phyloP scores from a whole-genome alignment of 2,329 filamentous ascomycete genomes.

The Diaporthe citrichinensis region DNA sequence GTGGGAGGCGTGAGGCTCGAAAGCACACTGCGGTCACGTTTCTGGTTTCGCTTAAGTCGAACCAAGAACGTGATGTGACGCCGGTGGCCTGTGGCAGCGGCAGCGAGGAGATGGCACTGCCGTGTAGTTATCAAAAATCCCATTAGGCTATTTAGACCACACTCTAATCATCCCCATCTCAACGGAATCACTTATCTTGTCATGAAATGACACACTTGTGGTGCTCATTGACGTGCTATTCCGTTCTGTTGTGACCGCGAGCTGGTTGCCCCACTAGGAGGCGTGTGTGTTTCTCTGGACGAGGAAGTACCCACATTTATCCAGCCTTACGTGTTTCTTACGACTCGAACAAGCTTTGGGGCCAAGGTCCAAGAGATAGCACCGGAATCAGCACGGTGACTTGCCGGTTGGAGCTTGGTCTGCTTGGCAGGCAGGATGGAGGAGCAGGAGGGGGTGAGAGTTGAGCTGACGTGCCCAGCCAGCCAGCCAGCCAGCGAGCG shows the following conservation, averaged over 20 bases:
- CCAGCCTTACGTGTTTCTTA: slow-evolving; percentile 15
- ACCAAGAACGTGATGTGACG: neutral
- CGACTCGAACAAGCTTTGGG: slow-evolving; percentile 19
- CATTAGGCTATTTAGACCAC: too few relatives aligned
- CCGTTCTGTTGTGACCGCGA: neutral
- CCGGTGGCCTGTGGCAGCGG: neutral
- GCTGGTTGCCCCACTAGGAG: neutral
- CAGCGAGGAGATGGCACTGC: neutral
- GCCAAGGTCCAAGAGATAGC: slow-evolving; percentile 26
- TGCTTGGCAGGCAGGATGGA: slow-evolving; percentile 7
- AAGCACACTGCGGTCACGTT: neutral
- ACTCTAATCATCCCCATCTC: neutral
- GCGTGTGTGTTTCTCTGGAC: neutral
- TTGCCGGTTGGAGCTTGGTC: neutral
- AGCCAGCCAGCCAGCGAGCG: neutral
- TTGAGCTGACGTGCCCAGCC: neutral
- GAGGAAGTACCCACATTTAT: neutral
- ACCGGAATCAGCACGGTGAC: neutral
- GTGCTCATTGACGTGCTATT: neutral
- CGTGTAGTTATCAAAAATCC: neutral
- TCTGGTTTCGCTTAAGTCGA: neutral
- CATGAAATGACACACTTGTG: neutral
- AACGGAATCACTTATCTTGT: neutral
- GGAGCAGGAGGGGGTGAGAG: neutral
- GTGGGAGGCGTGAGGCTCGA: too few relatives aligned